These are phyloP conservation scores for Exophiala xenobiotica DNA, from an alignment of 2,329 filamentous ascomycete genomes.

Conservation along the genomic window DNA sequence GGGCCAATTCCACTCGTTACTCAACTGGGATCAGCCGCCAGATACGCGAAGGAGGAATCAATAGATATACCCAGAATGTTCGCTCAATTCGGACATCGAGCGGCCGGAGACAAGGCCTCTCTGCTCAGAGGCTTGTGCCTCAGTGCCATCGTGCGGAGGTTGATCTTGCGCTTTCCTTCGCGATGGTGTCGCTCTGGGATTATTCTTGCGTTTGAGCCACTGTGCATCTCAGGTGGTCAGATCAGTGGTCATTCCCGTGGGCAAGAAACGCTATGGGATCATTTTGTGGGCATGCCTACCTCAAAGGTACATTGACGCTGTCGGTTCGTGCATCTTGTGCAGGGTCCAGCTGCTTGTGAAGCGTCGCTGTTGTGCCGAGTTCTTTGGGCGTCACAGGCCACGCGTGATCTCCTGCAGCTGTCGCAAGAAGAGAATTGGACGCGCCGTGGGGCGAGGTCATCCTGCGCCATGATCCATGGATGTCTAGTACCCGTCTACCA, in stretches of 20 bases:
- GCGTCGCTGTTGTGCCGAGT: constrained; percentile 24
- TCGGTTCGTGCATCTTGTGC: constrained; percentile 30
- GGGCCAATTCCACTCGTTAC: constrained; percentile 7
- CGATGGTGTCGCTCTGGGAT: background rate
- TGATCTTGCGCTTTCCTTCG: background rate
- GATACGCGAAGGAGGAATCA: background rate
- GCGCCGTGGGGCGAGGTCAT: constrained; percentile 25
- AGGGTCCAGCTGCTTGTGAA: constrained; percentile 24
- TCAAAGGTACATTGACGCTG: constrained; percentile 26
- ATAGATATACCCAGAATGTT: background rate
- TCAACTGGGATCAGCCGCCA: constrained; percentile 5
- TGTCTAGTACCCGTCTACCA: no score
- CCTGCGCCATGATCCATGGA: constrained; percentile 15
- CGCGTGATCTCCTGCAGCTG: constrained; percentile 35
- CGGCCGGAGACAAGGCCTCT: background rate
- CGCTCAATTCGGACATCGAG: background rate
- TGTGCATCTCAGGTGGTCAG: background rate
- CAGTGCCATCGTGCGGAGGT: background rate
- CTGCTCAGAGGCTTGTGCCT: background rate
- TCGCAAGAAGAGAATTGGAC: constrained; percentile 40
- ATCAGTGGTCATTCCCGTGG: background rate
- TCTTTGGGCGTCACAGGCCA: constrained; percentile 35
- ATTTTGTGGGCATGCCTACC: constrained; percentile 5
- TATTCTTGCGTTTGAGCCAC: background rate
- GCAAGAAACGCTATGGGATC: background rate